Conservation (phyloP, 345 rosid genomes). For the Eucalyptus pumila region DNA sequence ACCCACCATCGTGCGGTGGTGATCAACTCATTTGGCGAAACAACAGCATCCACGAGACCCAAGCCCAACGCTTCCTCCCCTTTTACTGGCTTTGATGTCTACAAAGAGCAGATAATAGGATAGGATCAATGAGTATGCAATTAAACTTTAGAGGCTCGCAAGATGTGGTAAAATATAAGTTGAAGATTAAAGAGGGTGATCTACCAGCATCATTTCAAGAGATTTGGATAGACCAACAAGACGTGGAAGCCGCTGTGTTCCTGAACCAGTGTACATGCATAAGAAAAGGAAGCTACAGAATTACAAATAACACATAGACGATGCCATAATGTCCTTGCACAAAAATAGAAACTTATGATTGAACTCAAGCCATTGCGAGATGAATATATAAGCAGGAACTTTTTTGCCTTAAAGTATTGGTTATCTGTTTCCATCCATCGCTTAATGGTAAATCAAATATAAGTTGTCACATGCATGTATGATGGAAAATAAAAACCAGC, state of each 20-base stretch:
- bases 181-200: background rate
- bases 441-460: background rate
- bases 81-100: slow-evolving; percentile 87
- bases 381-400: background rate
- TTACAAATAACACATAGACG: background rate
- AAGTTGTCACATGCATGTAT: background rate
- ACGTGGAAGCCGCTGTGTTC: slow-evolving; percentile 94
- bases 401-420: background rate
- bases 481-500: background rate
- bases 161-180: background rate
- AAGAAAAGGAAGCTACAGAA: background rate
- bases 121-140: background rate
- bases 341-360: background rate
- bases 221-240: slow-evolving; percentile 90
- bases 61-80: slow-evolving; percentile 56
- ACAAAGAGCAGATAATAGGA: background rate
- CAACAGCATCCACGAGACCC: slow-evolving; percentile 86
- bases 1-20: slow-evolving; percentile 74
- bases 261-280: slow-evolving; percentile 28
- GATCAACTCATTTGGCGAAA: slow-evolving; percentile 54
- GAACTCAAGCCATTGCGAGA: background rate
- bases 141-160: background rate
- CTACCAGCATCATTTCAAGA: slow-evolving; percentile 98
- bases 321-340: background rate
- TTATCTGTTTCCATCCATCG: background rate